Base-by-base conservation (phyloP, 768 basidiomycete species). In the Phaeotremella skinneri region DNA sequence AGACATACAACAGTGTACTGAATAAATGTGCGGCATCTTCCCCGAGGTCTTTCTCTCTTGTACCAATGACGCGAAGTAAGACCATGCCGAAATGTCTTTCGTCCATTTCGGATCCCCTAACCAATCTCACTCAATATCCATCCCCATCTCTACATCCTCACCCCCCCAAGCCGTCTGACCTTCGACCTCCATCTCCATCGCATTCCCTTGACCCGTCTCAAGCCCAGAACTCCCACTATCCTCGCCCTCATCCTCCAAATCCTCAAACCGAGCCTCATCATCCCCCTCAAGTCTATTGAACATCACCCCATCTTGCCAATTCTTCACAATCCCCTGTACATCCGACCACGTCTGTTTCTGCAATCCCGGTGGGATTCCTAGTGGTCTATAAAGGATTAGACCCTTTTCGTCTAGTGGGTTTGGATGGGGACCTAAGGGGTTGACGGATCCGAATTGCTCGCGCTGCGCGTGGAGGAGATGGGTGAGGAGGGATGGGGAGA, bases 401-500 rank as follows among this genome's bases (percentile, higher is more conserved):
- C 62, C 62, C 31, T 45, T 53, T 26, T 66, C 61, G 3, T 43
- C 23, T 5, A 55, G 50, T 9, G 55, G 54, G 17, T 23, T 29
- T 2, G 23, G 37, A 16, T 50, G 25, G 7, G 43, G 49, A 11
- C 49, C 31, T 23, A 41, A 26, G 13, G 64, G 30, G 2, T 63
- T 49, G 43, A 45, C 20, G 23, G 7, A 6, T 13, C 43, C 43
- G 43, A 45, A 45, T 51, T 34, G 39, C 23, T 63, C 31, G 17
- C 56, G 52, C 31, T 64, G 64, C n/a, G 59, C 23, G 20, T 69
- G 59, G 31, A 73, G 48, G 13, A 67, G 67, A 56, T 72, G 65
- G 2, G 64, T 68, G 49, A 72, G 56, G 30, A 68, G 53, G 2
- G 64, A 67, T 31, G 73, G 70, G 21, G 65, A 67, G 5, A 73